phyloP scores from a whole-genome alignment of 2,329 filamentous ascomycete genomes.

The Alternaria gaisen region DNA sequence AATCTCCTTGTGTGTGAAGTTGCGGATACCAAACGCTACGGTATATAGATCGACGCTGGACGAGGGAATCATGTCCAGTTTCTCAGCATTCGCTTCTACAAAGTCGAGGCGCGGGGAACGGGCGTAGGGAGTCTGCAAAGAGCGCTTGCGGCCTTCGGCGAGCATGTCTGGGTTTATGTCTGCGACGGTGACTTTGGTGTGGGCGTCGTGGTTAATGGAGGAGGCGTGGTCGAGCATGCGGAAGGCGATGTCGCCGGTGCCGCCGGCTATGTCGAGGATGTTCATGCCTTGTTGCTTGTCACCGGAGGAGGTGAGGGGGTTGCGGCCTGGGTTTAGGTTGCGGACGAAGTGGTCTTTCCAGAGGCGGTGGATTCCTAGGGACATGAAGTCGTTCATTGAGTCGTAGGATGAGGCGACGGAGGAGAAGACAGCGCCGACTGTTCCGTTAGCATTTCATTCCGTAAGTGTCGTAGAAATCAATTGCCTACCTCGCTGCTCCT shows the following conservation, averaged over 20 bases:
- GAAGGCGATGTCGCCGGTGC: constrained; percentile 97
- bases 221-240: constrained; percentile 91
- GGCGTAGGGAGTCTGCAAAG: constrained; percentile 68
- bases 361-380: constrained; percentile 91
- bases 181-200: constrained; percentile 86
- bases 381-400: constrained; percentile 99
- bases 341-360: constrained; percentile 99
- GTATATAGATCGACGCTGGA: constrained; percentile 92
- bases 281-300: constrained; percentile 62
- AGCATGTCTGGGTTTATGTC: constrained; percentile 99
- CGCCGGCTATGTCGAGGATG: constrained; percentile 95
- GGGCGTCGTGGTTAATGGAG: constrained; percentile 78
- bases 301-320: constrained; percentile 52
- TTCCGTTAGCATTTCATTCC: constrained; percentile 37
- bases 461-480: neutral
- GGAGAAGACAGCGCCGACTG: constrained; percentile 88
- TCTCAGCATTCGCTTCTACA: constrained; percentile 89
- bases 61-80: constrained; percentile 71
- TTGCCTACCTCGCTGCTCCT: constrained; percentile 69
- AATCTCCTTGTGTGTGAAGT: constrained; percentile 90
- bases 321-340: constrained; percentile 81
- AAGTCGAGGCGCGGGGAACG: constrained; percentile 69
- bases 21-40: constrained; percentile 95
- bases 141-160: constrained; percentile 82
- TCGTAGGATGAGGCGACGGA: constrained; percentile 95